A percentile compares a stretch with the other conserved stretches of the same genome.
Evolutionary conservation across 306 rosid genomes (phyloP).

Genomic region (Lathyrus tuberosus): DNA sequence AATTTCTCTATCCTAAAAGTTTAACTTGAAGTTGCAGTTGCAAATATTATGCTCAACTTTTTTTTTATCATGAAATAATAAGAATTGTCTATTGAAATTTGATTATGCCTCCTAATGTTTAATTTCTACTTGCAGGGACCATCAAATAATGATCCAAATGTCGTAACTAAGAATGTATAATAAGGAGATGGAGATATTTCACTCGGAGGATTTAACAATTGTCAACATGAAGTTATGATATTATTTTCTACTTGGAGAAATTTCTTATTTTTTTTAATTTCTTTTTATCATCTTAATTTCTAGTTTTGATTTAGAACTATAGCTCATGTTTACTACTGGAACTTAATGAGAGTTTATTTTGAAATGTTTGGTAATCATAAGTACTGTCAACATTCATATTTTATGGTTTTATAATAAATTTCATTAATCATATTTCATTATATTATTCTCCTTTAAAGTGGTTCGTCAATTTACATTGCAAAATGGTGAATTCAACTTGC

Average conservation of each 20-base stretch:
- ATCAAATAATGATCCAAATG: background rate
- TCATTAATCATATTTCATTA: too few species aligned
- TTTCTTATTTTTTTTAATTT: too few species aligned
- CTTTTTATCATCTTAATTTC: too few species aligned
- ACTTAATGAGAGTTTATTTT: too few species aligned
- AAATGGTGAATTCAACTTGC: too few species aligned
- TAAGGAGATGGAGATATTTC: constrained; percentile 31
- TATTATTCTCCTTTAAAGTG: too few species aligned
- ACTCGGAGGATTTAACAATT: constrained; percentile 8
- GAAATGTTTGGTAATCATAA: too few species aligned
- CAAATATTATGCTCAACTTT: background rate
- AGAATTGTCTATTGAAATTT: background rate
- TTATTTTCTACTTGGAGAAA: constrained; percentile 8
- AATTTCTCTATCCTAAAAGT: background rate
- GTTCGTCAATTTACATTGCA: too few species aligned
- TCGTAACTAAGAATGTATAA: background rate
- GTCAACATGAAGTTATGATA: constrained; percentile 40
- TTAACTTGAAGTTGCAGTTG: background rate
- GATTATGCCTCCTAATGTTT: constrained; percentile 12
- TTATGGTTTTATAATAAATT: too few species aligned
- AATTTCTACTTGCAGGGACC: constrained; percentile 55
- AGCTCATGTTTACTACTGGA: too few species aligned
- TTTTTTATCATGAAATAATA: background rate
- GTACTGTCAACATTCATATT: too few species aligned
- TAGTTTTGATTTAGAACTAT: too few species aligned